These are phyloP conservation scores for Ustilago bromivora DNA, from an alignment of 1,284 basidiomycete genomes.

Conservation along the genomic window DNA sequence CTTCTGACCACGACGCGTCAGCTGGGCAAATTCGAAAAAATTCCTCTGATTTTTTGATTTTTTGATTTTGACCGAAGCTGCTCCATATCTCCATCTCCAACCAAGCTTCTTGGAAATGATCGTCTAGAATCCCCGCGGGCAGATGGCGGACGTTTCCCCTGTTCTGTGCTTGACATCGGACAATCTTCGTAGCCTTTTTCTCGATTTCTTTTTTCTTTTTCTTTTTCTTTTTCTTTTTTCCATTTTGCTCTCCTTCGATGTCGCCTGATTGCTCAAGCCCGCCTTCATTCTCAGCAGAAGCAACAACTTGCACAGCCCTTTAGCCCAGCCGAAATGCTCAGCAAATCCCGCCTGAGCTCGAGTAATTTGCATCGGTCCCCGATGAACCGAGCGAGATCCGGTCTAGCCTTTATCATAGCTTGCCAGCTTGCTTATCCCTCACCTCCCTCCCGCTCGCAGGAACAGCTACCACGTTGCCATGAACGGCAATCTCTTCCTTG, in stretches of 20 bases:
- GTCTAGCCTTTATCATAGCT: conserved; percentile 7
- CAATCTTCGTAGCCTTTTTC: background rate
- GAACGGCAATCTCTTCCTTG: background rate
- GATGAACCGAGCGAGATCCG: conserved; percentile 12
- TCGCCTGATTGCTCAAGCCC: background rate
- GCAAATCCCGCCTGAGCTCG: background rate
- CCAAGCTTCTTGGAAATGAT: background rate
- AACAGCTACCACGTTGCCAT: no score
- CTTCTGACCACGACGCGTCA: background rate
- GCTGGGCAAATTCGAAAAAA: background rate
- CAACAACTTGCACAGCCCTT: background rate
- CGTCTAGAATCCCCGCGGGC: background rate
- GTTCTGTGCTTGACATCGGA: conserved; percentile 4
- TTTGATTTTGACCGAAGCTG: conserved; percentile 4
- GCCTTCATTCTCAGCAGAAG: background rate
- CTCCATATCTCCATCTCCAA: background rate
- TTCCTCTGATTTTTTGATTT: background rate
- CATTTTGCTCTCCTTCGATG: background rate
- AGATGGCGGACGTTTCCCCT: background rate
- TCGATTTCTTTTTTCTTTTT: background rate
- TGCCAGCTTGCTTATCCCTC: background rate
- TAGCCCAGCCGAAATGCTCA: background rate
- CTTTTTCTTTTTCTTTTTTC: background rate
- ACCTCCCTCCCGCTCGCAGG: background rate
- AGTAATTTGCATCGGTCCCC: background rate